These are phyloP conservation scores for Fulvia fulva DNA, from an alignment of 2,329 filamentous ascomycete species.

Conservation along the genomic window DNA sequence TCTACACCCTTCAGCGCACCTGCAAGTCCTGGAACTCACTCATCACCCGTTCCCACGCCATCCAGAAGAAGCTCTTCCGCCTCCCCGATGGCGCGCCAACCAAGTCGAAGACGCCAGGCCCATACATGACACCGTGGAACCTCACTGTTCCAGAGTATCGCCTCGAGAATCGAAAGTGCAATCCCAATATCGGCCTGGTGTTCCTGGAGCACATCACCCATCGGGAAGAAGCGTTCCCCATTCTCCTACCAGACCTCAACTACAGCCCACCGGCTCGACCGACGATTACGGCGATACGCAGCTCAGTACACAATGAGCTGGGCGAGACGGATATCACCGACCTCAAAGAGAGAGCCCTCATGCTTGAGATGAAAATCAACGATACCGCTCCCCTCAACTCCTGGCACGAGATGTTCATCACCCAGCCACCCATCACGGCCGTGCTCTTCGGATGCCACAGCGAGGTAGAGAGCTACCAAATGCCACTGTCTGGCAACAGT, in stretches of 20 bases:
- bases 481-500: neutral
- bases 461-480: neutral
- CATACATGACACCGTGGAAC: neutral
- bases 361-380: neutral
- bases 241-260: neutral
- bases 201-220: neutral
- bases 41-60: neutral
- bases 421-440: neutral
- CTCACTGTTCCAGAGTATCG: neutral
- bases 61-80: neutral
- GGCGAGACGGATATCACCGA: neutral
- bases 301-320: neutral
- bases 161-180: neutral
- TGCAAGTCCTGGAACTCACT: neutral
- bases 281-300: neutral
- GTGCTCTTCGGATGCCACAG: neutral
- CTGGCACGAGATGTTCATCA: neutral
- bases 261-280: neutral
- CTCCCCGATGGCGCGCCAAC: neutral
- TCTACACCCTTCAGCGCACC: constrained; percentile 1
- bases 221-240: too few relatives aligned
- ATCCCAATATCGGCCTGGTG: neutral
- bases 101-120: neutral
- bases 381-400: neutral
- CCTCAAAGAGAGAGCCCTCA: neutral